Evolutionary conservation across 73 alveolate genomes (phyloP).

Genomic region (Paramecium caudatum): DNA sequence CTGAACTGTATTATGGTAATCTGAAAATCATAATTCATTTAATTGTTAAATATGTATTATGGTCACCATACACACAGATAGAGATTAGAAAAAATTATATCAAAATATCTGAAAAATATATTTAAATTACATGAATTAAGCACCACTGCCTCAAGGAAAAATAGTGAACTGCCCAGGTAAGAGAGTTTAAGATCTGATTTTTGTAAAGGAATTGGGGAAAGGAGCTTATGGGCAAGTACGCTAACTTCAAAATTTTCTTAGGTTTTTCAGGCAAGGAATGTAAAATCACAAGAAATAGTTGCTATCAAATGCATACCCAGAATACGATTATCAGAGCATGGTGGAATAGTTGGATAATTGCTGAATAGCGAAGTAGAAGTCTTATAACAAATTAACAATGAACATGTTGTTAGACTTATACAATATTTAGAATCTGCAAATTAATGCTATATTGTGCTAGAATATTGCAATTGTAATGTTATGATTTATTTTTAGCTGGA

Average conservation of each 20-base stretch:
- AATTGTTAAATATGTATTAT: too few species aligned
- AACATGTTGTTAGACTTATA: constrained; percentile 11
- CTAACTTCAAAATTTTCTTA: not conserved
- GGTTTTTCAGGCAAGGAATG: constrained; percentile 48
- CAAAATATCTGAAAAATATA: too few species aligned
- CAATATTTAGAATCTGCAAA: constrained; percentile 17
- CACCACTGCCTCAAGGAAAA: too few species aligned
- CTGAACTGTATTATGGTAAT: too few species aligned
- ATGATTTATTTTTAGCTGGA: not conserved
- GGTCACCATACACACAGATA: too few species aligned
- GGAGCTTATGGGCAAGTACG: constrained; percentile 16
- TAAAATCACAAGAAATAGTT: constrained; percentile 3
- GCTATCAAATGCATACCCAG: constrained; percentile 54
- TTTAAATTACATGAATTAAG: too few species aligned
- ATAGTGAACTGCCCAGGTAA: not conserved
- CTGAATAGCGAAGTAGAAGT: constrained; percentile 42
- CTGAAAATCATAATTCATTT: too few species aligned
- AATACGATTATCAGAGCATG: not conserved
- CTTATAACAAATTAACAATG: not conserved
- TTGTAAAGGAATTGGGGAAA: constrained; percentile 14
- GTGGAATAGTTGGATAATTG: constrained; percentile 52
- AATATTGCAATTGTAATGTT: constrained; percentile 51
- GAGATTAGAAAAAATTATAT: too few species aligned
- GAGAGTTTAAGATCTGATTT: not conserved
- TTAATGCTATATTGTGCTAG: constrained; percentile 50